phyloP scores from a whole-genome alignment of 352 stramenopile species.

The Phytopythium oedochilum region DNA sequence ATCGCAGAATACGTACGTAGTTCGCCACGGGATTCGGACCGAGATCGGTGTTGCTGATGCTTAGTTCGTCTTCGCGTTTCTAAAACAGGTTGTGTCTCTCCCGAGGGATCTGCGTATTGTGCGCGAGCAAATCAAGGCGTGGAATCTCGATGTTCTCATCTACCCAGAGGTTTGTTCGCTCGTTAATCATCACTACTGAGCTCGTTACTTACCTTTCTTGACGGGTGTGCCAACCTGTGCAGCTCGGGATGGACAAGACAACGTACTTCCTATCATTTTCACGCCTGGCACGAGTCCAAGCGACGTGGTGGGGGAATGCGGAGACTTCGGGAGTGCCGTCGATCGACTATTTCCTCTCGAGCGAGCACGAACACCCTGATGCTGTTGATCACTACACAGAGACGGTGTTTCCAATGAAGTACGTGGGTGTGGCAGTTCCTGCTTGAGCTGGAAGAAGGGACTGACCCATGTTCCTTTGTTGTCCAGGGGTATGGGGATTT shows the following conservation, averaged over 20 bases:
- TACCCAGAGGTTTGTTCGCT: constrained; percentile 50
- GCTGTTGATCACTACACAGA: constrained; percentile 56
- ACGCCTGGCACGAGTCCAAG: constrained; percentile 62
- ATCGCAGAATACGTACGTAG: constrained; percentile 42
- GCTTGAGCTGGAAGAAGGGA: no score
- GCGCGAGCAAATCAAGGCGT: constrained; percentile 42
- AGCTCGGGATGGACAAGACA: constrained; percentile 79
- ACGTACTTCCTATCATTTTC: constrained; percentile 70
- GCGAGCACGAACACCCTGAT: constrained; percentile 52
- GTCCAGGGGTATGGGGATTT: constrained; percentile 63
- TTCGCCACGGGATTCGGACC: background rate
- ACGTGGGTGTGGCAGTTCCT: no score
- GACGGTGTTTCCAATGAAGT: constrained; percentile 19
- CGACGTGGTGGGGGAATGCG: constrained; percentile 70
- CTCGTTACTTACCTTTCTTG: background rate
- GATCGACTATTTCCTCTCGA: constrained; percentile 70
- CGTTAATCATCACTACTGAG: background rate
- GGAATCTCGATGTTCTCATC: constrained; percentile 58
- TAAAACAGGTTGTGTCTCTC: constrained; percentile 40
- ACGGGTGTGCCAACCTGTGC: background rate
- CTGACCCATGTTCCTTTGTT: no score
- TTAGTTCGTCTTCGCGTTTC: background rate
- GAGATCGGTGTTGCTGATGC: background rate
- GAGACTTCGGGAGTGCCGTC: constrained; percentile 62
- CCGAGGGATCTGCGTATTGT: constrained; percentile 39